Percentiles rank a stretch among this genome's conserved stretches.
These are phyloP conservation scores for Rhododendron mucronatum DNA, from an alignment of 148 eudicot species.

Conservation along the genomic window DNA sequence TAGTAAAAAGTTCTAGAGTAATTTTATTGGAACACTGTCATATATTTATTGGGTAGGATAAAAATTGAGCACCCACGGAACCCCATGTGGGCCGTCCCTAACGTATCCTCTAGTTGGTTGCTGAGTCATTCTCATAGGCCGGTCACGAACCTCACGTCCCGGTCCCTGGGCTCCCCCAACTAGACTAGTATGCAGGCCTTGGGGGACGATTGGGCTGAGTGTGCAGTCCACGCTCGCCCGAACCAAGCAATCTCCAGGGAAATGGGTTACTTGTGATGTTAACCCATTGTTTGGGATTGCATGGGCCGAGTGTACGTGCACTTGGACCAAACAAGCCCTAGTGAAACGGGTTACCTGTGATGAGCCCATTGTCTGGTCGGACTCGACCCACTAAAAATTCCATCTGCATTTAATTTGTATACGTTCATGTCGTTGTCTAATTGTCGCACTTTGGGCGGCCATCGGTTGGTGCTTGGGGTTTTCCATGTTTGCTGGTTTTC, in stretches of 20 bases:
- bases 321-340: background rate
- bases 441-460: slow-evolving; percentile 7
- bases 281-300: background rate
- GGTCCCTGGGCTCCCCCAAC: background rate
- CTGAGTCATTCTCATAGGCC: too few relatives aligned
- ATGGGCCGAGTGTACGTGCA: background rate
- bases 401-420: background rate
- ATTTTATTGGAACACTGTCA: too few relatives aligned
- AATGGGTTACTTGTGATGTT: background rate
- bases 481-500: background rate
- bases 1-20: too few relatives aligned
- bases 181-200: too few relatives aligned
- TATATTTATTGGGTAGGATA: too few relatives aligned
- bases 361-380: background rate
- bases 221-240: background rate
- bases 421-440: background rate
- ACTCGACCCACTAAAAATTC: background rate
- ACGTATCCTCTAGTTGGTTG: too few relatives aligned
- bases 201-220: background rate
- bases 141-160: too few relatives aligned
- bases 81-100: too few relatives aligned
- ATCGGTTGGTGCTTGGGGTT: background rate
- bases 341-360: background rate
- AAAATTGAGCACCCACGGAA: too few relatives aligned
- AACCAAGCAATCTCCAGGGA: background rate